Percentiles rank a stretch among this genome's conserved stretches.
phyloP scores from a whole-genome alignment of 352 stramenopile genomes.

The Globisporangium middletonii region DNA sequence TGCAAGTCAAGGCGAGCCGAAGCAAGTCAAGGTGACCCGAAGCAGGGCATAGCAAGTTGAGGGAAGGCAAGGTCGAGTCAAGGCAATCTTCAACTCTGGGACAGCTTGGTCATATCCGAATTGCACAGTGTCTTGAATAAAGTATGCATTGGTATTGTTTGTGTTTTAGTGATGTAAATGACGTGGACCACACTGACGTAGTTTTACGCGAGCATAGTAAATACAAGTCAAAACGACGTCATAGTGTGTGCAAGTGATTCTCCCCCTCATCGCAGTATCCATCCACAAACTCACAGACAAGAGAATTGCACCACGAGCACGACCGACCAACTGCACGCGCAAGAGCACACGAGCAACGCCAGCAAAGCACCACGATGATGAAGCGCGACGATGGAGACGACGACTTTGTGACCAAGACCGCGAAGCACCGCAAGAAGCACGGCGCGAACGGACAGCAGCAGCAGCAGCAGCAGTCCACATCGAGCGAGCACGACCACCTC shows the following conservation, averaged over 20 bases:
- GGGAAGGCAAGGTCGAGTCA: no score
- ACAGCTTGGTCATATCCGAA: no score
- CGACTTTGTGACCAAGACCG: conserved; percentile 75
- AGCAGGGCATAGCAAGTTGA: no score
- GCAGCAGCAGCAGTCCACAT: conserved; percentile 3
- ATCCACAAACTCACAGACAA: conserved; percentile 1
- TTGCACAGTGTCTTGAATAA: no score
- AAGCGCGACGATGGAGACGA: conserved; percentile 45
- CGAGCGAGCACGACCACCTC: not conserved
- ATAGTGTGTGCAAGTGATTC: not conserved
- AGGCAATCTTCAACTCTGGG: no score
- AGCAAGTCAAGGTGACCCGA: no score
- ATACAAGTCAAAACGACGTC: not conserved
- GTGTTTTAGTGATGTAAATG: not conserved
- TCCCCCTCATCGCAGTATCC: not conserved
- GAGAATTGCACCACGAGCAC: conserved; percentile 2
- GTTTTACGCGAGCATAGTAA: not conserved
- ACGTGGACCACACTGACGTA: not conserved
- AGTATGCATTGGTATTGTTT: no score
- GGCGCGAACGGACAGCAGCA: conserved; percentile 1
- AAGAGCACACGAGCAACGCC: not conserved
- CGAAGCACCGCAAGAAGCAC: conserved; percentile 67
- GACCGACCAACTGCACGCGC: not conserved
- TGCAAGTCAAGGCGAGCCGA: no score
- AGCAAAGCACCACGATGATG: conserved; percentile 11